Evolutionary conservation across 371 early-diverging fungal genomes (phyloP).

Genomic region (Nematocida parisii): DNA sequence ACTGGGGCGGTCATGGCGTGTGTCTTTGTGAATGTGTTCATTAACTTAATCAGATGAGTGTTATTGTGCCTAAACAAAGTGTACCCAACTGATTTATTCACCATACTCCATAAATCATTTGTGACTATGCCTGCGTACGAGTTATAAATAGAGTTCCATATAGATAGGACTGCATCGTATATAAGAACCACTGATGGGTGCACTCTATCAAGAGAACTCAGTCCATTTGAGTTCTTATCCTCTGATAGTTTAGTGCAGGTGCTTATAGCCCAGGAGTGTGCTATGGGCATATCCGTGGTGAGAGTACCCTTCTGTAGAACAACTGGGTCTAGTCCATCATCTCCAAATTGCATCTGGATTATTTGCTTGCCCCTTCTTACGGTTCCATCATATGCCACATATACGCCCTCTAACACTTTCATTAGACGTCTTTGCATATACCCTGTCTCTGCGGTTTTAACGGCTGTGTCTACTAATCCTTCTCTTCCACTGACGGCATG

Average conservation of each 20-base stretch:
- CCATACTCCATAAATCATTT: background rate
- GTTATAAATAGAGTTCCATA: slow-evolving; percentile 14
- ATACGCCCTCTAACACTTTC: slow-evolving; percentile 73
- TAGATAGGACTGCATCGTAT: background rate
- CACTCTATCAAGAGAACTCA: background rate
- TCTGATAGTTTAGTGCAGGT: background rate
- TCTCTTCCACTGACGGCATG: slow-evolving; percentile 98
- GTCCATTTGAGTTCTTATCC: background rate
- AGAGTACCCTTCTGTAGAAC: slow-evolving; percentile 48
- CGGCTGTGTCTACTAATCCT: slow-evolving; percentile 98
- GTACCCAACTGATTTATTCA: slow-evolving; percentile 6
- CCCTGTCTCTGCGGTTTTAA: slow-evolving; percentile 96
- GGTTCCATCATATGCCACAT: slow-evolving; percentile 67
- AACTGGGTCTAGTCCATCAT: slow-evolving; percentile 49
- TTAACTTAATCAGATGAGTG: background rate
- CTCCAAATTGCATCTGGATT: slow-evolving; percentile 57
- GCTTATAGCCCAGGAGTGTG: slow-evolving; percentile 30
- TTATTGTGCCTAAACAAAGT: slow-evolving; percentile 1
- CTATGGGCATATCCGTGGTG: slow-evolving; percentile 32
- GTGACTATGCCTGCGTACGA: background rate
- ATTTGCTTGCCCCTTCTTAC: slow-evolving; percentile 60
- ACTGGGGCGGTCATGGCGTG: background rate
- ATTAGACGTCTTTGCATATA: slow-evolving; percentile 96
- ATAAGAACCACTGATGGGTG: slow-evolving; percentile 9
- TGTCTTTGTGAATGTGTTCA: background rate